Base-by-base conservation (phyloP, 2,329 filamentous ascomycete genomes). In the Aspergillus novofumigatus region DNA sequence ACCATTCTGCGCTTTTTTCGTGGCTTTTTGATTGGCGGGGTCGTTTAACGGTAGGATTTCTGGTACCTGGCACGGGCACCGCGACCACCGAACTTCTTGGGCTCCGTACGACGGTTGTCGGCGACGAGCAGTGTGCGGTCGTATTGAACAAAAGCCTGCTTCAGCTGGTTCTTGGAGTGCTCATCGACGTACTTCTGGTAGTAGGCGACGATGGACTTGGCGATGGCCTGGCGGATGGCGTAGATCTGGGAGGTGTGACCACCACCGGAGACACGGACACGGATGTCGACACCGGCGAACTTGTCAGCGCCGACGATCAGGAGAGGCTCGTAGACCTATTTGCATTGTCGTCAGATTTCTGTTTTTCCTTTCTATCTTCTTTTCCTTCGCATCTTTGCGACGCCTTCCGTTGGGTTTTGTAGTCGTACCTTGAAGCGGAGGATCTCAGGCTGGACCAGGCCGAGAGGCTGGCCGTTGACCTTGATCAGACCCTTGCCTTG, bases 141-240 rank as follows among this genome's bases (percentile, higher is more conserved):
- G 85, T 93, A 99, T 80, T 92, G 87, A 75, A 93, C 90, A 71
- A 99, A 88, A 70, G 91, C 90, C 83, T 93, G 89, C 91, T 97
- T 99, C 77, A 99, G 87, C 82, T 92, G 86, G 88, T 97, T 97
- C 90, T 99, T 99, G 84, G 90, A 91, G 90, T 97, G 92, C 90
- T 99, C 94, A 78, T 99, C 94, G 81, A 97, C 91, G 84, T 88
- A 99, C 87, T 99, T 97, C 85, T 97, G 93, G 90, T 97, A 97
- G 89, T 97, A 97, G 81, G 92, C 89, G 76, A 96, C 88, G 78
- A 96, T 91, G 74, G 89, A 89, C 88, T 97, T 99, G 84, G 92
- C 88, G 77, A 99, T 97, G 74, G 94, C 93, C 85, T 99, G 94
- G 74, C 94, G 92, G 85, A 97, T 91, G 78, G 94, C 94, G 83